Evolutionary conservation across 1,139 yeast genomes (phyloP), one percentile per base, ranked within the genome.

Genomic region (Lodderomyces beijingensis): DNA sequence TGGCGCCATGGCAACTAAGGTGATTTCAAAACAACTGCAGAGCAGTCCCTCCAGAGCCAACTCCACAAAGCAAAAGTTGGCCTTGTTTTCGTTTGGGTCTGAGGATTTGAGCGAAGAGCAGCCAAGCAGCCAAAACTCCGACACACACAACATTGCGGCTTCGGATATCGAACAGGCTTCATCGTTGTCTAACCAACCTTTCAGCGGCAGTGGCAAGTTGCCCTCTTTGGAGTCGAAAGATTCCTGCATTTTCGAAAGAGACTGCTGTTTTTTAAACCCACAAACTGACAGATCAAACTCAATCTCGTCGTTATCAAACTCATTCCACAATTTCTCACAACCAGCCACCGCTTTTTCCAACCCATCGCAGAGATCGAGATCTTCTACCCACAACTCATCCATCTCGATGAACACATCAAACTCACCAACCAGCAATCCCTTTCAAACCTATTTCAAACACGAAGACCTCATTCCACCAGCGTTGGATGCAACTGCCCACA

Each of bases 401-500:
- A 41, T 58, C 28, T 51, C 62, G 15, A 44, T 57, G 34, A 45
- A 38, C 36, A 17, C 20, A 33, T 16, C 30, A 31, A 20, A 58
- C 10, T 7, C 25, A n/a, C 7, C 25, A 23, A 6, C n/a, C 6
- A 23, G 14, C 10, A 10, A 7, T 6, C 12, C 25, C 14, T 10
- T 23, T 59, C 25, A 23, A 11, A 14, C 14, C 7, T 6, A 7
- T 26, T 53, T 62, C 37, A 59, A 60, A 37, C 58, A 55, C 27
- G 73, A 85, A 51, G 87, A 85, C 54, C 77, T 65, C 45, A 83
- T 85, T 32, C 88, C 95, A 1, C 88, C 95, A 2, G 88, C 88
- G 7, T 65, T 87, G 49, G 95, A 85, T 49, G 89, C 89, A 7
- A 73, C 89, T 16, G 75, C 91, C 8, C 17, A 33, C n/a, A 25